phyloP scores from a whole-genome alignment of 129 eudicot species.

The Oenanthe sinensis region DNA sequence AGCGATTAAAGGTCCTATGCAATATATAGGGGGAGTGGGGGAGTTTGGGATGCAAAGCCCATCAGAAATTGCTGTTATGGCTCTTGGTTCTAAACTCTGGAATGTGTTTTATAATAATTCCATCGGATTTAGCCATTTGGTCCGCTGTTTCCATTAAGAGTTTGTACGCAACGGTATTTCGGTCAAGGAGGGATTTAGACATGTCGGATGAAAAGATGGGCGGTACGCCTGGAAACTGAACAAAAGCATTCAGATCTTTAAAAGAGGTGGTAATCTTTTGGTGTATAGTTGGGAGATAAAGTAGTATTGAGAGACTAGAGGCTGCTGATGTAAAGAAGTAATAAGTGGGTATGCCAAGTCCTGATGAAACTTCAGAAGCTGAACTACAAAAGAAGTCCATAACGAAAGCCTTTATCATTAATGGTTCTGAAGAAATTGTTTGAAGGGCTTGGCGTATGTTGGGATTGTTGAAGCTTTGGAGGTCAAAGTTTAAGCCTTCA shows the following conservation, averaged over 20 bases:
- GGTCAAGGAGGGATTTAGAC: conserved; percentile 15
- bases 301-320: conserved; percentile 24
- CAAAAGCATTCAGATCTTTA: conserved; percentile 19
- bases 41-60: conserved; percentile 33
- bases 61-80: conserved; percentile 23
- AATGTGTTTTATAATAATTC: conserved; percentile 44
- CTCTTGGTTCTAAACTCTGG: conserved; percentile 32
- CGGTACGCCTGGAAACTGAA: conserved; percentile 48
- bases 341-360: conserved; percentile 47
- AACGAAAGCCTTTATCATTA: conserved; percentile 37
- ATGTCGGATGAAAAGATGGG: conserved; percentile 32
- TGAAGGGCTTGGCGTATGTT: conserved; percentile 29
- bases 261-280: conserved; percentile 18
- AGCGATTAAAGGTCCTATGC: conserved; percentile 48
- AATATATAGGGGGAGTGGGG: conserved; percentile 44
- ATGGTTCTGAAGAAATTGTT: conserved; percentile 24
- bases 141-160: conserved; percentile 21
- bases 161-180: conserved; percentile 12
- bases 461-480: conserved; percentile 39
- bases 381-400: conserved; percentile 60
- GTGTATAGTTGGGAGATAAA: conserved; percentile 36
- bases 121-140: conserved; percentile 30
- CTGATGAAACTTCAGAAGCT: conserved; percentile 31
- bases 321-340: conserved; percentile 46
- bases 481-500: conserved; percentile 25